Evolutionary conservation across 2,329 filamentous ascomycete species (phyloP), one percentile per base, ranked within the genome.

Genomic region (Zarea fungicola): DNA sequence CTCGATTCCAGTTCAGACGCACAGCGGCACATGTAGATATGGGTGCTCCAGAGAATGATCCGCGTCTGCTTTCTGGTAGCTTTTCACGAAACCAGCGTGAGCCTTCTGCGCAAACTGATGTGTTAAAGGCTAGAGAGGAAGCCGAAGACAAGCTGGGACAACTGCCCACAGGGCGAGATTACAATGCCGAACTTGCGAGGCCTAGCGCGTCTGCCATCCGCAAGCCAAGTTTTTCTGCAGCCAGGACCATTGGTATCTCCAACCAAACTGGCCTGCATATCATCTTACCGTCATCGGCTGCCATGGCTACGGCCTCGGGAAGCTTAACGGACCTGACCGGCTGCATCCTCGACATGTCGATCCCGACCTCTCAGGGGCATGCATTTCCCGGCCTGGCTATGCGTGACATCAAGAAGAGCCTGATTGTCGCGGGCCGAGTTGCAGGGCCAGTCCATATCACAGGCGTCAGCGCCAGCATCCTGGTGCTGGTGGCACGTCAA

Each of bases 381-480:
- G 81, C 85, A 1, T 93, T 95, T 58, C 84, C 88, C 3, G 85
- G 81, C 25, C 68, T 82, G 36, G 68, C 68, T 16, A 71, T 96
- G 50, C 88, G 85, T 58, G 76, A 85, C 56, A 80, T 96, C 52
- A 72, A 75, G 22, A 69, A 78, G 36, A 87, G 84, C 42, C 71
- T 97, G 16, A 73, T 99, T 22, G 71, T 96, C 13, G 87, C 85
- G 32, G 90, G 91, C 0, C 80, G 81, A 48, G 86, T 96, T 6
- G 75, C 78, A 34, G 93, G 93, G 0, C 81, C 93, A 0, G 83
- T 85, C 8, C 92, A 97, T 62, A 79, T 97, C 44, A 97, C 92
- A 0, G 78, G 76, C 1, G 71, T 96, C 1, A 71, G 75, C 43
- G 74, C 89, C 58, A 87, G 84, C 54, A 78, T 89, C n/a, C 66